Conservation (phyloP, 768 basidiomycete genomes). For the Tephrocybe sp. region DNA sequence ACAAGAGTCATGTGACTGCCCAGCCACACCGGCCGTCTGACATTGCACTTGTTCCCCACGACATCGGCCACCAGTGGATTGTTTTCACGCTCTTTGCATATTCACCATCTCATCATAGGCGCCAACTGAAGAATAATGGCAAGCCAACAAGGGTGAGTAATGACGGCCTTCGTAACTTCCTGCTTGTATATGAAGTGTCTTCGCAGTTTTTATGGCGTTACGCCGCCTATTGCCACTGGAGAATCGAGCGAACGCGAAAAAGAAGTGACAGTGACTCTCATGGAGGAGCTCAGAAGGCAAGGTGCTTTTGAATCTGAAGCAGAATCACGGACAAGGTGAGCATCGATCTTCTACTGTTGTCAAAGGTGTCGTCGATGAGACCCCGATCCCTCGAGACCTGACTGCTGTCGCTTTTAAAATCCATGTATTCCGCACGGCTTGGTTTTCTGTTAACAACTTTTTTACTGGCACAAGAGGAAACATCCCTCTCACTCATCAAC, state of each 20-base stretch:
- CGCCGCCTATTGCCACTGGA: conserved; percentile 75
- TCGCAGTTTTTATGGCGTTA: conserved; percentile 73
- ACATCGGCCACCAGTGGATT: conserved; percentile 1
- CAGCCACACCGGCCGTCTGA: conserved; percentile 15
- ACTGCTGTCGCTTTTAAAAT: neutral
- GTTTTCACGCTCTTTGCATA: neutral
- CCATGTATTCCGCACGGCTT: conserved; percentile 4
- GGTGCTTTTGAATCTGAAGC: conserved; percentile 89
- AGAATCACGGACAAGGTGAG: conserved; percentile 86
- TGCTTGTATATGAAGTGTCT: conserved; percentile 8
- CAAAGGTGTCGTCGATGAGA: conserved; percentile 5
- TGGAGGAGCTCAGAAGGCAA: conserved; percentile 86
- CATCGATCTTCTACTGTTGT: conserved; percentile 15
- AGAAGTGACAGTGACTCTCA: conserved; percentile 78
- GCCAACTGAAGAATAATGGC: conserved; percentile 5
- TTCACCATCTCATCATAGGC: neutral
- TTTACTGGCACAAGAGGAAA: conserved; percentile 9
- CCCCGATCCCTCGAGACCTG: conserved; percentile 11
- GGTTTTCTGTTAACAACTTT: conserved; percentile 3
- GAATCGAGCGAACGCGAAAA: conserved; percentile 79
- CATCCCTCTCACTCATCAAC: conserved; percentile 10
- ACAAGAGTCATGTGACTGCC: conserved; percentile 11
- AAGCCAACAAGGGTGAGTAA: conserved; percentile 28
- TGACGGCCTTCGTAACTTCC: neutral
- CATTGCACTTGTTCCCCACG: conserved; percentile 8